These are phyloP conservation scores for Plectosphaerella cucumerina DNA, from an alignment of 2,329 filamentous ascomycete species.

Conservation along the genomic window DNA sequence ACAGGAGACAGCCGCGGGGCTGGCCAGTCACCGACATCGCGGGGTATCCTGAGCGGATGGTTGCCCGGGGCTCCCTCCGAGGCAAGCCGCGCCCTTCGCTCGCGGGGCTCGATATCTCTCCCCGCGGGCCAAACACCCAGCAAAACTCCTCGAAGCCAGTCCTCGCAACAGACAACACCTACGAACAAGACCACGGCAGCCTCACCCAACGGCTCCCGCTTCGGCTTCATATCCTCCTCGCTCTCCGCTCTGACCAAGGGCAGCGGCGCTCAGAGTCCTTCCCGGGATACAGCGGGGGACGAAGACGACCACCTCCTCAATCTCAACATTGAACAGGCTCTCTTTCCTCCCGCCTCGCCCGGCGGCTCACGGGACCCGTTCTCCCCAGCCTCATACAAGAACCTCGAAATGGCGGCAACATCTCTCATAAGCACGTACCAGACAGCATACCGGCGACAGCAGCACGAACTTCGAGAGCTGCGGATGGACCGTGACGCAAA, in stretches of 20 bases:
- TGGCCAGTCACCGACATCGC: conserved; percentile 18
- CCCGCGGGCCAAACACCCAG: conserved; percentile 28
- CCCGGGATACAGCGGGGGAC: conserved; percentile 12
- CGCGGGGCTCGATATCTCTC: not conserved
- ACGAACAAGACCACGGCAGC: conserved; percentile 27
- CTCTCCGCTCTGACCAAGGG: conserved; percentile 38
- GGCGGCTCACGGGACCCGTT: conserved; percentile 41
- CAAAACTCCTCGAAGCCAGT: conserved; percentile 13
- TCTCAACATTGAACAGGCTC: conserved; percentile 49
- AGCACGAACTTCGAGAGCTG: conserved; percentile 44
- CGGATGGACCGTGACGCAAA: conserved; percentile 49
- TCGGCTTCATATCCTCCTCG: conserved; percentile 42
- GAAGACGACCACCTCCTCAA: conserved; percentile 50
- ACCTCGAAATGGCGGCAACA: conserved; percentile 53
- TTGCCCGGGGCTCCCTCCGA: conserved; percentile 20
- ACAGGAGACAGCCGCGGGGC: conserved; percentile 33
- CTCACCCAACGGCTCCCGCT: conserved; percentile 30
- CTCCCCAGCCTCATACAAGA: conserved; percentile 57
- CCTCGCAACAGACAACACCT: conserved; percentile 11
- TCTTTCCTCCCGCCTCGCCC: conserved; percentile 44
- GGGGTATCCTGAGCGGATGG: conserved; percentile 25
- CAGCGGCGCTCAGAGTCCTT: conserved; percentile 20
- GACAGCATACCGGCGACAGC: conserved; percentile 51
- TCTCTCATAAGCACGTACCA: conserved; percentile 54
- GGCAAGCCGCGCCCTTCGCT: not conserved